Evolutionary conservation across 202 grass and related monocot species (phyloP).

Genomic region (Schoenoplectus tabernaemontani): DNA sequence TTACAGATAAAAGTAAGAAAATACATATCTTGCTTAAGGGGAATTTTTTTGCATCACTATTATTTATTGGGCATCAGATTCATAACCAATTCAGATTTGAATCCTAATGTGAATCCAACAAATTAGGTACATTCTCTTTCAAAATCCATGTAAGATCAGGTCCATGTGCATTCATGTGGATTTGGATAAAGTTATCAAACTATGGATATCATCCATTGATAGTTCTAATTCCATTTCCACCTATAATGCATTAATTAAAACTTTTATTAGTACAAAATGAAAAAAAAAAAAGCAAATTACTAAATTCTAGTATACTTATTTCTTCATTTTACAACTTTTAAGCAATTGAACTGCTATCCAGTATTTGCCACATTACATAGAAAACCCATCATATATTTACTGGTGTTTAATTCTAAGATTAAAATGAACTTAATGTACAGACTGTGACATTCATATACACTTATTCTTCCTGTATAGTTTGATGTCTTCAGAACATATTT

Average conservation of each 20-base stretch:
- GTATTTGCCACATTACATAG: not conserved
- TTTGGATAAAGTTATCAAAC: not conserved
- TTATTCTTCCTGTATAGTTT: not conserved
- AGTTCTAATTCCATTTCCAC: not conserved
- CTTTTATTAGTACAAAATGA: not conserved
- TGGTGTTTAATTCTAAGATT: not conserved
- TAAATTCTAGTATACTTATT: too few relatives aligned
- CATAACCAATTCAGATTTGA: not conserved
- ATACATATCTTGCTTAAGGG: too few relatives aligned
- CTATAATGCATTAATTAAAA: not conserved
- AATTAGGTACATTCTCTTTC: not conserved
- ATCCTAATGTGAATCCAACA: not conserved
- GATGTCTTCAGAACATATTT: not conserved
- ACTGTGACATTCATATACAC: not conserved
- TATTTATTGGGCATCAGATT: not conserved
- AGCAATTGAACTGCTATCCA: not conserved
- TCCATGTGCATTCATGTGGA: not conserved
- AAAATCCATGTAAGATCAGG: not conserved
- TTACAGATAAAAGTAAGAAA: too few relatives aligned
- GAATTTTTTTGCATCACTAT: not conserved
- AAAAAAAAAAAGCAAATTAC: too few relatives aligned
- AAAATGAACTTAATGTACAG: not conserved
- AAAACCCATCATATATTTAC: not conserved
- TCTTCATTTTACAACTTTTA: not conserved
- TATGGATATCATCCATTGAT: not conserved